Evolutionary conservation across 306 rosid species (phyloP).

Genomic region (Aeschynomene evenia): DNA sequence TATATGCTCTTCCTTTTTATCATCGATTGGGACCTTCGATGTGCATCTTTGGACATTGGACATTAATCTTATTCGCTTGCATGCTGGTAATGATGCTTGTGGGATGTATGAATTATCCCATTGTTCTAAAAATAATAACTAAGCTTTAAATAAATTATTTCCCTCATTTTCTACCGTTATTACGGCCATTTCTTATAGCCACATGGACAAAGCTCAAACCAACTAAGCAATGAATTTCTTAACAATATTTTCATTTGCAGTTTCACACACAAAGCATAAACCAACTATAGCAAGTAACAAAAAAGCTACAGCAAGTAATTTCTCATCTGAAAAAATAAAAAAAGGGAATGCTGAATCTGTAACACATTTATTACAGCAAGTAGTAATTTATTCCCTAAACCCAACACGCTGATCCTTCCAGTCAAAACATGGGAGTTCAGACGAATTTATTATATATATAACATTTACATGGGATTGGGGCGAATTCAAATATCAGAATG

Average conservation of each 20-base stretch:
- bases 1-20: conserved; percentile 1
- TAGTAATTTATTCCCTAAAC: background rate
- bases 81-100: background rate
- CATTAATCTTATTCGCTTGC: background rate
- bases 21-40: conserved; percentile 3
- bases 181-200: too few species aligned
- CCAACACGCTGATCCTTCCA: conserved; percentile 27
- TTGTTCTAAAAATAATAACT: background rate
- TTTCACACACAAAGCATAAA: background rate
- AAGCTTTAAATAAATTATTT: conserved; percentile 30
- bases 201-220: background rate
- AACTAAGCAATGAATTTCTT: conserved; percentile 7
- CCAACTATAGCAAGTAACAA: background rate
- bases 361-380: conserved; percentile 9
- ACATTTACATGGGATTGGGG: background rate
- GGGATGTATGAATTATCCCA: background rate
- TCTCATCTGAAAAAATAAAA: background rate
- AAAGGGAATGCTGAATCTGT: background rate
- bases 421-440: conserved; percentile 30
- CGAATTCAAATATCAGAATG: background rate
- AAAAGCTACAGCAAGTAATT: background rate
- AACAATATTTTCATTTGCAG: background rate
- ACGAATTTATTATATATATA: conserved; percentile 13
- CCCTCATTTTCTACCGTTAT: background rate
- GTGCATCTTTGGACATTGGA: conserved; percentile 14